Evolutionary conservation across 306 rosid genomes (phyloP).

Genomic region (Abrus pulchellus): DNA sequence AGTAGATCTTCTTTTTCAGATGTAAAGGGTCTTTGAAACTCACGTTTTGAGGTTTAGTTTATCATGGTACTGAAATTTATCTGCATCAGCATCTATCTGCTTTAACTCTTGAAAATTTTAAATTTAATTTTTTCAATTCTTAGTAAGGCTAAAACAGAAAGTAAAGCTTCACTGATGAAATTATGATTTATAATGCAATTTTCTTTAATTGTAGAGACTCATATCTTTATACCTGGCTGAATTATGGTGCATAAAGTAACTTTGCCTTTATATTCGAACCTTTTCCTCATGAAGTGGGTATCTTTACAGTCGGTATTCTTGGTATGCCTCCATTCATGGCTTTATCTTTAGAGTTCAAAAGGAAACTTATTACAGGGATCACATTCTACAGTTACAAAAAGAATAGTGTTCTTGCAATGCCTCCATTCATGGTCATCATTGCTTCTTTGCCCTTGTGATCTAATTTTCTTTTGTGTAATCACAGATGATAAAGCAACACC

Average conservation of each 20-base stretch:
- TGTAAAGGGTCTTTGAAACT: slow-evolving; percentile 35
- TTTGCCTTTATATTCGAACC: slow-evolving; percentile 21
- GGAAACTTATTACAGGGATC: slow-evolving; percentile 23
- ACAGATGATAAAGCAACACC: not conserved
- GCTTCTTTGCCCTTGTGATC: not conserved
- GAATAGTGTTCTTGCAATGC: not conserved
- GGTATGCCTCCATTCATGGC: slow-evolving; percentile 24
- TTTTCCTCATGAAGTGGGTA: slow-evolving; percentile 26
- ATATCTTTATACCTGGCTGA: slow-evolving; percentile 1
- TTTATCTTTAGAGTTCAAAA: slow-evolving; percentile 24
- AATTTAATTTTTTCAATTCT: not conserved
- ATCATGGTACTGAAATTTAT: slow-evolving; percentile 22
- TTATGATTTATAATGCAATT: slow-evolving; percentile 29
- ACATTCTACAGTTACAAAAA: not conserved
- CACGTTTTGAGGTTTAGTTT: slow-evolving; percentile 14
- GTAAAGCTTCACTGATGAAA: slow-evolving; percentile 15
- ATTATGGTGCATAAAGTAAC: slow-evolving; percentile 35
- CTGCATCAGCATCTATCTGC: slow-evolving; percentile 27
- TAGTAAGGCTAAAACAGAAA: not conserved
- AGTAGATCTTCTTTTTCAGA: slow-evolving; percentile 34
- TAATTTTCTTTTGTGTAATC: slow-evolving; percentile 5
- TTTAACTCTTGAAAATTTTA: slow-evolving; percentile 10
- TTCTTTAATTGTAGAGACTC: slow-evolving; percentile 17
- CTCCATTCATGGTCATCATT: no score
- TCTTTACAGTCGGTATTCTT: slow-evolving; percentile 5